Evolutionary conservation across 2,329 filamentous ascomycete species (phyloP), one percentile per base, ranked within the genome.

Genomic region (Sarocladium oryzae): DNA sequence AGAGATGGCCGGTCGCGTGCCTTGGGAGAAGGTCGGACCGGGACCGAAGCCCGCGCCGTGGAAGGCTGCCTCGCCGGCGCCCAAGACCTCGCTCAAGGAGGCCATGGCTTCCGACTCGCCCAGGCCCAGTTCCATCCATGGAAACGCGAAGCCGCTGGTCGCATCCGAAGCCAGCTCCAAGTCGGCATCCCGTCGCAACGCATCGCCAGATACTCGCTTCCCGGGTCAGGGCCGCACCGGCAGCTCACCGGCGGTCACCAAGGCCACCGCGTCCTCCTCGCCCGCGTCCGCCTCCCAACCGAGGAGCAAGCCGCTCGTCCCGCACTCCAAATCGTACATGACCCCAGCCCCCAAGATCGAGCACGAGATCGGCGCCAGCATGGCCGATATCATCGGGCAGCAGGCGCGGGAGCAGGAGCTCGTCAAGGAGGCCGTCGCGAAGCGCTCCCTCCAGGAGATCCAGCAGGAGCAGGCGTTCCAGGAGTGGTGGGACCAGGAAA

Each of bases 401-500:
- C 90, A 99, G 68, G 82, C 86, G 64, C 82, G 82, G 8, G 91
- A 96, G 64, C 93, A 95, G 62, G 82, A 89, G 52, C 79, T 82
- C 16, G 84, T 95, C 54, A 85, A 82, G 50, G 91, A 96, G 63
- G 89, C 90, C 1, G 84, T 84, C 10, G 88, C 90, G 2, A 96
- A 95, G 69, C 81, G 92, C 52, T 93, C 88, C 56, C 71, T 99
- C 26, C 85, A 95, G 62, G 93, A 97, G 56, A 99, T 99, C 53
- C 93, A 99, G 65, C 84, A 93, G 57, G 93, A 99, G 68, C 93
- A 99, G 63, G 89, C 89, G 49, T 99, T 99, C 64, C 89, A 96
- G 64, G 85, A 95, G 64, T 96, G 91, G 90, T 96, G 90, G 90
- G 89, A 95, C 57, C 84, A 87, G 55, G 91, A 96, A 66, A 89